Evolutionary conservation across 768 basidiomycete genomes (phyloP).

Genomic region (Psilocybe azurescens): DNA sequence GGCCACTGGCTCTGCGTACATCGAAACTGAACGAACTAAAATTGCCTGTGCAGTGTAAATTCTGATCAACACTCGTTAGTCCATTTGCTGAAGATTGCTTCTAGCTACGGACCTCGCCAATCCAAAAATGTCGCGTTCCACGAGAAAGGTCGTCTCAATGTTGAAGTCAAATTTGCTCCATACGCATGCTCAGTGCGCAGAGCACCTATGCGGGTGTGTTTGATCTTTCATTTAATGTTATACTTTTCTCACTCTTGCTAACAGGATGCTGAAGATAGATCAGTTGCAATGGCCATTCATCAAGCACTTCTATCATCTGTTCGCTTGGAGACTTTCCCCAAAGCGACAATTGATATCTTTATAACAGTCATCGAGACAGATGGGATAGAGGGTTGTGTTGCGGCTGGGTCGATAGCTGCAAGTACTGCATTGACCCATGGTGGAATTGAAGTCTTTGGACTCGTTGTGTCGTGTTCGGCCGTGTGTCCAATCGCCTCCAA

Average conservation of each 20-base stretch:
- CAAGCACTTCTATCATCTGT: conserved; percentile 87
- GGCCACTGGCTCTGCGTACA: conserved; percentile 96
- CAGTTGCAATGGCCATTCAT: conserved; percentile 81
- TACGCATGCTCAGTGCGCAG: conserved; percentile 83
- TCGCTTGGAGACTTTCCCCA: conserved; percentile 89
- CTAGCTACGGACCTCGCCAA: conserved; percentile 85
- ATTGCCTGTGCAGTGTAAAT: conserved; percentile 92
- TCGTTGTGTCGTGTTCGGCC: conserved; percentile 84
- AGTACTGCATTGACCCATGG: conserved; percentile 92
- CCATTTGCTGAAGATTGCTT: conserved; percentile 11
- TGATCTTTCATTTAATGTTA: conserved; percentile 14
- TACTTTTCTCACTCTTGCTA: conserved; percentile 24
- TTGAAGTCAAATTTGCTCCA: conserved; percentile 96
- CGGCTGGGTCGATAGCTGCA: conserved; percentile 85
- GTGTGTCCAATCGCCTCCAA: conserved; percentile 44
- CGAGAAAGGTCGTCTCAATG: conserved; percentile 88
- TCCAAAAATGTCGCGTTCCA: conserved; percentile 81
- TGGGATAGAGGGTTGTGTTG: conserved; percentile 87
- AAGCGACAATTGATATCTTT: conserved; percentile 92
- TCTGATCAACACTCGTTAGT: conserved; percentile 6
- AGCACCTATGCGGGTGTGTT: conserved; percentile 84
- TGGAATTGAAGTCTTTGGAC: conserved; percentile 88
- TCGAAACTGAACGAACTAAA: conserved; percentile 91
- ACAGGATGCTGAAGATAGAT: conserved; percentile 94
- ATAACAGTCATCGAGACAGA: conserved; percentile 92